Evolutionary conservation across 495 filamentous ascomycete genomes (phyloP).

Genomic region (Penicillium egyptiacum): DNA sequence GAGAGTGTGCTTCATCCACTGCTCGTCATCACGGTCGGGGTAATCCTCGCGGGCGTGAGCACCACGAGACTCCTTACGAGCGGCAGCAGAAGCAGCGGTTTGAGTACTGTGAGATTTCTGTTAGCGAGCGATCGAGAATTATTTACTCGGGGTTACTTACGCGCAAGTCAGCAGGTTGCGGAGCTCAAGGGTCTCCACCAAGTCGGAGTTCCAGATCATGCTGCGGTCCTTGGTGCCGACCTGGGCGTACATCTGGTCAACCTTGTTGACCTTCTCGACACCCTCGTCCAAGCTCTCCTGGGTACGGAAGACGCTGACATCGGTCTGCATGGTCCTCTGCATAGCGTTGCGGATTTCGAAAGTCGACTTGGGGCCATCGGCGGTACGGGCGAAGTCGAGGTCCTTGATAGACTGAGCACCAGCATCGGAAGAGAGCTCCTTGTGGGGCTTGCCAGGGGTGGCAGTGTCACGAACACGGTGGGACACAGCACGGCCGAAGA

Average conservation of each 20-base stretch:
- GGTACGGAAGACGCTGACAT: constrained; percentile 95
- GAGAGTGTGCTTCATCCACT: constrained; percentile 99
- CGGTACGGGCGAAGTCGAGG: constrained; percentile 80
- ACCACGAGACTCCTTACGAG: constrained; percentile 90
- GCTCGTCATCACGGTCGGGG: constrained; percentile 86
- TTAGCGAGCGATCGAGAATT: constrained; percentile 1
- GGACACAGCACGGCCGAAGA: constrained; percentile 94
- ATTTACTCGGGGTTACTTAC: constrained; percentile 47
- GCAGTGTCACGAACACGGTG: constrained; percentile 93
- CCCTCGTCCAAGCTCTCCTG: constrained; percentile 87
- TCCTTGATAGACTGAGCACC: constrained; percentile 82
- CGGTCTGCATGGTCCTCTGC: constrained; percentile 98
- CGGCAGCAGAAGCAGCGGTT: constrained; percentile 81
- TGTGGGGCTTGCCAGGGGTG: constrained; percentile 72
- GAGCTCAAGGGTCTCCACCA: constrained; percentile 93
- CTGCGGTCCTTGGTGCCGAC: constrained; percentile 94
- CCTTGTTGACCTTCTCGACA: constrained; percentile 72
- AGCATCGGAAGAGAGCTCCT: constrained; percentile 74
- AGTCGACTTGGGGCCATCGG: constrained; percentile 81
- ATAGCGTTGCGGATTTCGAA: constrained; percentile 85
- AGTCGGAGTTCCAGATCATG: constrained; percentile 99
- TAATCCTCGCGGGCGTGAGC: constrained; percentile 95
- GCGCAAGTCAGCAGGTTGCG: constrained; percentile 94
- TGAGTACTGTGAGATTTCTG: constrained; percentile 55
- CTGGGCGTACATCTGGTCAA: constrained; percentile 77